Evolutionary conservation across 805 yeast genomes (phyloP), one percentile per base, ranked within the genome.

Genomic region (Komagataella populi): DNA sequence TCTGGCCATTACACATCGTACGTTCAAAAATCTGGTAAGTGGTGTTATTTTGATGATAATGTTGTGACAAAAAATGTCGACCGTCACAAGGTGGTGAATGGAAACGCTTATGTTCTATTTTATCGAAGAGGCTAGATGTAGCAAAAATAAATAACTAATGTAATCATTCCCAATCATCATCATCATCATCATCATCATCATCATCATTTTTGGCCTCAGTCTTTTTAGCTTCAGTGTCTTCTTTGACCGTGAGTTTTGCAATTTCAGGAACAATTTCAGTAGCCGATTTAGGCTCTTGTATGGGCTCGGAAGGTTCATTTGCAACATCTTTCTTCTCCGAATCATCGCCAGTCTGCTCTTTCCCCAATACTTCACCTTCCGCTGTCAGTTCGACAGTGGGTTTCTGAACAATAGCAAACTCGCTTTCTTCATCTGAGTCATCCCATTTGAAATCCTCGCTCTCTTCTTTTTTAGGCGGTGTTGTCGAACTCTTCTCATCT

Each of bases 1-100:
- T 85, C 90, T 6, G 97, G 97, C 0, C 97, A 90, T 65, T 90
- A 90, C 65, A 90, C 96, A 0, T 70, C 95, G 1, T 86, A 72
- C 60, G 91, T 87, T 4, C 69, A 80, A 60, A 87, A 87, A 59
- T 81, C 80, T 23, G 62, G 63, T 18, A 65, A 60, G 45, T 89
- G 96, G 96, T 80, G 86, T 59, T 78, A 81, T 54, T 89, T 83
- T 64, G 96, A 89, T 64, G 96, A 89, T 63, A 75, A 86, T 0
- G 76, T 73, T 51, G 82, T 84, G n/a, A 70, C 77, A 23, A 74
- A 70, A 50, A 72, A 76, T 46, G 76, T 79, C 52, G 68, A 72
- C 17, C 62, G 68, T 7, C 69, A 63, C 44, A 76, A 76, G 45
- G 88, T 85, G 14, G 69, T 85, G 48, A 84, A 84, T 56, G 70